phyloP scores from a whole-genome alignment of 1,284 basidiomycete genomes.

The Moesziomyces antarcticus region DNA sequence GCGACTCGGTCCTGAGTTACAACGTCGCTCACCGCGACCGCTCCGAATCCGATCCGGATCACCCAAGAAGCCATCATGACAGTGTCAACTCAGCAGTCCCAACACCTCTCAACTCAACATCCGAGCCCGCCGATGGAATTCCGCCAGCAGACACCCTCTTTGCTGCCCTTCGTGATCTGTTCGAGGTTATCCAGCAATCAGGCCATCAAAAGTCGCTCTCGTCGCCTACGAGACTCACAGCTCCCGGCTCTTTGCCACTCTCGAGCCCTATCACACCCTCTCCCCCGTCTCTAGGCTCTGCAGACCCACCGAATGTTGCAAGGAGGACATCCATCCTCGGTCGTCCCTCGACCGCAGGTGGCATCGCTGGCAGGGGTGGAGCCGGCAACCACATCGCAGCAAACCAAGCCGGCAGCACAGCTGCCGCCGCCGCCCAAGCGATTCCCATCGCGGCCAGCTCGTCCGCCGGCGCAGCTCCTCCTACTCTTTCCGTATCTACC shows the following conservation, averaged over 20 bases:
- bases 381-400: conserved; percentile 26
- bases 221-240: conserved; percentile 28
- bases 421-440: conserved; percentile 22
- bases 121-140: conserved; percentile 26
- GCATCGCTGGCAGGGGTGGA: conserved; percentile 29
- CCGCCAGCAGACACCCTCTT: conserved; percentile 46
- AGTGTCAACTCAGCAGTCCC: conserved; percentile 13
- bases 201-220: conserved; percentile 27
- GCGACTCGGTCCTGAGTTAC: conserved; percentile 74
- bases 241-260: conserved; percentile 27
- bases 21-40: conserved; percentile 15
- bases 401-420: conserved; percentile 4
- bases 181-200: conserved; percentile 48
- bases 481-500: conserved; percentile 40
- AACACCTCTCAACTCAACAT: conserved; percentile 12
- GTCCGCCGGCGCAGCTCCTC: conserved; percentile 18
- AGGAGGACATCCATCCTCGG: conserved; percentile 39
- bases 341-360: conserved; percentile 32
- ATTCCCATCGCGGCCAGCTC: conserved; percentile 36
- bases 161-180: conserved; percentile 46
- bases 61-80: conserved; percentile 5
- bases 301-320: conserved; percentile 12
- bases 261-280: conserved; percentile 35
- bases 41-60: conserved; percentile 16
- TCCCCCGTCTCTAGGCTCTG: conserved; percentile 2